Conservation (phyloP, 2,329 filamentous ascomycete species). For the Penicillium decumbens region DNA sequence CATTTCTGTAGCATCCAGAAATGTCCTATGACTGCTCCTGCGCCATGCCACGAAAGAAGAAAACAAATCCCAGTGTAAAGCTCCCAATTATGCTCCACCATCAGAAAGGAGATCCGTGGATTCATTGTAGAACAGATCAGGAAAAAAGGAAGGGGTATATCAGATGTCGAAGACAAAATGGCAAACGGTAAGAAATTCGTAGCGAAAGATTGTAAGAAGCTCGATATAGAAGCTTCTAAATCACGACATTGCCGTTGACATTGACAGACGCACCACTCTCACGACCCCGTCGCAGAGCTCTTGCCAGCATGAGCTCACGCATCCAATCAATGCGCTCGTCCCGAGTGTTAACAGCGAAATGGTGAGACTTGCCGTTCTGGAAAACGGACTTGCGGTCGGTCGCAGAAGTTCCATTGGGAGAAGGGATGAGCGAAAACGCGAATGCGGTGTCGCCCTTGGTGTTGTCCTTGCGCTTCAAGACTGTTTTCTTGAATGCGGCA, state of each 20-base stretch:
- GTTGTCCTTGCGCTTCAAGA: constrained; percentile 43
- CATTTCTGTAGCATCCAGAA: neutral
- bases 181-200: neutral
- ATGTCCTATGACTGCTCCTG: neutral
- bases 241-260: constrained; percentile 29
- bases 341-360: constrained; percentile 82
- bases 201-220: neutral
- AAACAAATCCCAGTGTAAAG: neutral
- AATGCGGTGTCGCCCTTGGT: constrained; percentile 33
- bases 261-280: constrained; percentile 28
- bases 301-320: constrained; percentile 46
- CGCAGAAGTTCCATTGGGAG: constrained; percentile 45
- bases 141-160: neutral
- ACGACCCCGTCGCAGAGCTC: constrained; percentile 33
- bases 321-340: constrained; percentile 93
- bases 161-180: neutral
- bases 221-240: constrained; percentile 12
- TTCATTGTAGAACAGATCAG: neutral
- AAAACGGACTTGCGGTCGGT: constrained; percentile 36
- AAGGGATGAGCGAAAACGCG: constrained; percentile 42
- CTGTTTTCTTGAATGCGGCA: constrained; percentile 68
- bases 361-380: constrained; percentile 70
- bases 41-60: neutral
- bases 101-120: neutral
- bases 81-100: neutral